These are phyloP conservation scores for Aegilops umbellulata DNA, from an alignment of 176 grass and related monocot genomes.

Conservation along the genomic window DNA sequence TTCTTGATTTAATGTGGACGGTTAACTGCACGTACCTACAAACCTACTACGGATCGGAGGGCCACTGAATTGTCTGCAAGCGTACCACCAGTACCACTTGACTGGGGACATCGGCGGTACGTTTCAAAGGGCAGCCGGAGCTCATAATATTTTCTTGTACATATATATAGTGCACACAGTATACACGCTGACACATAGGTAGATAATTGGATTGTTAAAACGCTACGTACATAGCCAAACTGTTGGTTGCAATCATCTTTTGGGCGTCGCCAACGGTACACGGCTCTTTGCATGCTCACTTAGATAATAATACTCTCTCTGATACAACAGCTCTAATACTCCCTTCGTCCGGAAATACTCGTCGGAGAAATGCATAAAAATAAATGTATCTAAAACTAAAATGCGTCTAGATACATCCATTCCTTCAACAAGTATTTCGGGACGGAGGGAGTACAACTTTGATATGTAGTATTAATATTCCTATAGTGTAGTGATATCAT, in stretches of 20 bases:
- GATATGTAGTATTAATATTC: too few species aligned
- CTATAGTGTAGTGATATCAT: too few species aligned
- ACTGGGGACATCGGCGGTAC: background rate
- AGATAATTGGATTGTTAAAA: background rate
- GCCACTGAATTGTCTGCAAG: background rate
- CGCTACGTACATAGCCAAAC: background rate
- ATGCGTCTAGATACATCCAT: too few species aligned
- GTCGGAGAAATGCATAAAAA: too few species aligned
- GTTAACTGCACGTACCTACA: background rate
- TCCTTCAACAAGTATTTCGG: too few species aligned
- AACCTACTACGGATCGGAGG: background rate
- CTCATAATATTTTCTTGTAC: constrained; percentile 28
- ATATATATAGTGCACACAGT: background rate
- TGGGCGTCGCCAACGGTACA: background rate
- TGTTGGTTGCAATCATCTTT: background rate
- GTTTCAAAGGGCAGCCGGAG: background rate
- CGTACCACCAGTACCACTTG: background rate
- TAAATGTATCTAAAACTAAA: too few species aligned
- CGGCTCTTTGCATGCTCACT: background rate
- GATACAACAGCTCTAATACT: too few species aligned
- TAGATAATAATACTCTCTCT: too few species aligned
- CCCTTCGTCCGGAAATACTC: too few species aligned
- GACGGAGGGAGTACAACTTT: too few species aligned
- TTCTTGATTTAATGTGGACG: background rate
- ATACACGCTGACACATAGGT: background rate